Percentiles rank a stretch among this genome's conserved stretches.
Conservation (phyloP, 2,329 filamentous ascomycete species). For the Aspergillus texensis region DNA sequence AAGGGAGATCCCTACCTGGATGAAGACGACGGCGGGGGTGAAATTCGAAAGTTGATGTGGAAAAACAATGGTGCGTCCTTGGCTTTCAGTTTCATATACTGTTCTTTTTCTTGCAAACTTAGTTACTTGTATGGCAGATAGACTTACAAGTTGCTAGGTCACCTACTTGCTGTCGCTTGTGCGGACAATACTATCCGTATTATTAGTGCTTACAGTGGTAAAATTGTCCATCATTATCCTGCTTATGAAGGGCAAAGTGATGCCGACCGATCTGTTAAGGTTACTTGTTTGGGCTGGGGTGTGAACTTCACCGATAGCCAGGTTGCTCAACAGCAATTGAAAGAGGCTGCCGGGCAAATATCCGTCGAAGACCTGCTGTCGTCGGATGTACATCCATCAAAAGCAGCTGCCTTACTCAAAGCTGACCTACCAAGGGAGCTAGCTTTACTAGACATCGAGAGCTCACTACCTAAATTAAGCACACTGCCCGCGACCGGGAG, state of each 20-base stretch:
- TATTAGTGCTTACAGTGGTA: constrained; percentile 78
- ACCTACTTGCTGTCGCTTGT: constrained; percentile 81
- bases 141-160: constrained; percentile 35
- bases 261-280: constrained; percentile 23
- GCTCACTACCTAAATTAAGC: constrained; percentile 74
- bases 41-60: constrained; percentile 59
- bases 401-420: constrained; percentile 40
- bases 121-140: constrained; percentile 8
- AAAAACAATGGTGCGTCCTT: constrained; percentile 64
- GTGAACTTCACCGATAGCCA: constrained; percentile 57
- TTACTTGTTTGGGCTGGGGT: constrained; percentile 57
- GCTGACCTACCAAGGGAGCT: constrained; percentile 72
- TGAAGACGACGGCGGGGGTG: constrained; percentile 45
- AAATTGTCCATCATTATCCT: constrained; percentile 72
- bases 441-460: constrained; percentile 74
- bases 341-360: constrained; percentile 35
- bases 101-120: constrained; percentile 7
- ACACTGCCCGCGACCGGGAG: constrained; percentile 68
- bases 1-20: constrained; percentile 42
- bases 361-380: constrained; percentile 47
- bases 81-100: not conserved
- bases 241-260: constrained; percentile 26
- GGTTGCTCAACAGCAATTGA: constrained; percentile 46
- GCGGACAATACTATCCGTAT: constrained; percentile 77
- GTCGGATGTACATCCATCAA: constrained; percentile 40